phyloP scores from a whole-genome alignment of 2,329 filamentous ascomycete species.

The Emericellopsis atlantica region DNA sequence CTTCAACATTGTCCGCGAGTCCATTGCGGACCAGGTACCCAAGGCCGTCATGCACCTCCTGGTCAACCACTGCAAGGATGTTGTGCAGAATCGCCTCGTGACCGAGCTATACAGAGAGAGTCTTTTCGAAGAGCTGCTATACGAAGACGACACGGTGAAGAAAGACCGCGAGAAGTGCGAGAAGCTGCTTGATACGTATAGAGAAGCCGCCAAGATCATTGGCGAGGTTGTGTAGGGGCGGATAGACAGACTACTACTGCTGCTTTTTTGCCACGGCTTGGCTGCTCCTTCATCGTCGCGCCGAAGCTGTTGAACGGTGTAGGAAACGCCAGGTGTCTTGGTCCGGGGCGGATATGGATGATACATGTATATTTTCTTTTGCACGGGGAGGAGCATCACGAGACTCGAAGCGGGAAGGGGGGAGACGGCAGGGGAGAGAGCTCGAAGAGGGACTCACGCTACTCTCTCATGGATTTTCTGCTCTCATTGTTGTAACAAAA shows the following conservation, averaged over 20 bases:
- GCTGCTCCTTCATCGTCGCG: background rate
- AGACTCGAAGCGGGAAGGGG: too few species aligned
- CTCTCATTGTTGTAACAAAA: too few species aligned
- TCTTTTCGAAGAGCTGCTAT: constrained; percentile 83
- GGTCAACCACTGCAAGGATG: constrained; percentile 96
- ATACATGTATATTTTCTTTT: too few species aligned
- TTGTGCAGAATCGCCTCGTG: constrained; percentile 91
- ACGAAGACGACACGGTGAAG: constrained; percentile 96
- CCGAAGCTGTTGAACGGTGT: too few species aligned
- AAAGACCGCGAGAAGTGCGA: constrained; percentile 98
- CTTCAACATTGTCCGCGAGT: constrained; percentile 97
- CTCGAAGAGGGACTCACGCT: too few species aligned
- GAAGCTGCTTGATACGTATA: constrained; percentile 87
- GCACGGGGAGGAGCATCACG: too few species aligned
- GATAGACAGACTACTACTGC: background rate
- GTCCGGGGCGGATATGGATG: too few species aligned
- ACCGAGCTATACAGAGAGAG: constrained; percentile 90
- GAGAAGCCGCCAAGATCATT: constrained; percentile 95
- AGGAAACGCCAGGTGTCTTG: too few species aligned
- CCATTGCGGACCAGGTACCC: constrained; percentile 95
- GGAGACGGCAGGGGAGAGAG: too few species aligned
- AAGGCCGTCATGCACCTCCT: constrained; percentile 98
- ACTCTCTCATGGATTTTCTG: too few species aligned
- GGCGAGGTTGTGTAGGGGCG: constrained; percentile 70
- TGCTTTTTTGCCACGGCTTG: background rate